These are phyloP conservation scores for Ensete ventricosum DNA, from an alignment of 176 grass and related monocot genomes.

Conservation along the genomic window DNA sequence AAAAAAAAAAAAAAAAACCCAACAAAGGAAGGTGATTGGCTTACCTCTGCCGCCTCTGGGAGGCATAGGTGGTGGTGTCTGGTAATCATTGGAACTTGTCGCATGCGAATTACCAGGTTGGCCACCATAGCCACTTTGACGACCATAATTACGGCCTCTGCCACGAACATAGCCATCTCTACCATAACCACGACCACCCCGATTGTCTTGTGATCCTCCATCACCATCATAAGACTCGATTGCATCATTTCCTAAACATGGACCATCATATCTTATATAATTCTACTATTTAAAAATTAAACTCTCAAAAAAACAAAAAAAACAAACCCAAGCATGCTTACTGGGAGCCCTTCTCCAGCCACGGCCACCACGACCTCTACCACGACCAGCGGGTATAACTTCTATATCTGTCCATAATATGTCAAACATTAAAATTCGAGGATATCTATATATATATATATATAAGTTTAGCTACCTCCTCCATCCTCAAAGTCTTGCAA, in stretches of 20 bases:
- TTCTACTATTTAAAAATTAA: background rate
- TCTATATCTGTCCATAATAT: conserved; percentile 30
- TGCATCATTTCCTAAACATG: conserved; percentile 36
- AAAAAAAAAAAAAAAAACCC: too few relatives aligned
- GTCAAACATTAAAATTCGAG: too few relatives aligned
- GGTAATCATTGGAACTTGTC: conserved; percentile 29
- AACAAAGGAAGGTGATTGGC: background rate
- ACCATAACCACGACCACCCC: conserved; percentile 35
- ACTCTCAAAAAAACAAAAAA: background rate
- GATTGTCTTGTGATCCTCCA: conserved; percentile 28
- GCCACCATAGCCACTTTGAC: conserved; percentile 41
- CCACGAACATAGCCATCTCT: conserved; percentile 46
- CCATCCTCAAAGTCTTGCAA: conserved; percentile 56
- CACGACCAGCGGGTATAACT: conserved; percentile 30
- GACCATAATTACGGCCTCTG: conserved; percentile 37
- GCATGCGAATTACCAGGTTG: conserved; percentile 62
- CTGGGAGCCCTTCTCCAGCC: conserved; percentile 72
- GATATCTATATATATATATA: too few relatives aligned
- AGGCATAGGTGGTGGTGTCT: conserved; percentile 33
- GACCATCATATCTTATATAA: background rate
- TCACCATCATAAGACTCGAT: conserved; percentile 8
- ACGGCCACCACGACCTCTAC: conserved; percentile 46
- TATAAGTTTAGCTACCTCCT: conserved; percentile 22
- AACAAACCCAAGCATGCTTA: conserved; percentile 18
- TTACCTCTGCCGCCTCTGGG: conserved; percentile 40